Percentiles rank a stretch among this genome's conserved stretches.
phyloP scores from a whole-genome alignment of 768 basidiomycete genomes.

The Flagelloscypha sp. region DNA sequence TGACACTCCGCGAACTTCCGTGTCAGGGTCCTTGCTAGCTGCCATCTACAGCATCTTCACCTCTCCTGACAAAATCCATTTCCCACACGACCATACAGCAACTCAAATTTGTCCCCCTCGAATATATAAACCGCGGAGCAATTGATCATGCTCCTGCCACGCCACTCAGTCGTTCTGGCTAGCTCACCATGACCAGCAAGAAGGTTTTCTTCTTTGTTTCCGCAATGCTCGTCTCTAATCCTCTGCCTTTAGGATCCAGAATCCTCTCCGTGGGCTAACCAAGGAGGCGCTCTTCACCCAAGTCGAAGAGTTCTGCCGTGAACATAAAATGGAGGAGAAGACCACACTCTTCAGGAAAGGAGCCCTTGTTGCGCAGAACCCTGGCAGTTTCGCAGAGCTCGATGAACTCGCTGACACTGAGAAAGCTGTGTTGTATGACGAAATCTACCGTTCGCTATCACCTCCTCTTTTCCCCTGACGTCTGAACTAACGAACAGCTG shows the following conservation, averaged over 20 bases:
- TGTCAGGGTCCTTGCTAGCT: too few relatives aligned
- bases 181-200: too few relatives aligned
- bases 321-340: conserved; percentile 9
- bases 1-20: too few relatives aligned
- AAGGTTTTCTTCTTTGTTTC: too few relatives aligned
- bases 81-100: too few relatives aligned
- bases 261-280: conserved; percentile 42
- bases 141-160: too few relatives aligned
- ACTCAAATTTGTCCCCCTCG: too few relatives aligned
- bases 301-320: conserved; percentile 36
- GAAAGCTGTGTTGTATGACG: conserved; percentile 13
- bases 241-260: conserved; percentile 15
- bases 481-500: conserved; percentile 12
- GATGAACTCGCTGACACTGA: conserved; percentile 13
- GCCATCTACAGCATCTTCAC: too few relatives aligned
- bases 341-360: conserved; percentile 34
- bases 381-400: conserved; percentile 17
- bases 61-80: too few relatives aligned
- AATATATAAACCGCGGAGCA: too few relatives aligned
- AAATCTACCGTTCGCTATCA: not conserved
- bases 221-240: too few relatives aligned
- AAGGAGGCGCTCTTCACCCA: conserved; percentile 37
- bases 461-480: not conserved
- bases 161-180: too few relatives aligned
- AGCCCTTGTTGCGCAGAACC: conserved; percentile 43